Percentiles rank a stretch among this genome's conserved stretches.
phyloP scores from a whole-genome alignment of 805 yeast species.

The Starmerella vaccinii region DNA sequence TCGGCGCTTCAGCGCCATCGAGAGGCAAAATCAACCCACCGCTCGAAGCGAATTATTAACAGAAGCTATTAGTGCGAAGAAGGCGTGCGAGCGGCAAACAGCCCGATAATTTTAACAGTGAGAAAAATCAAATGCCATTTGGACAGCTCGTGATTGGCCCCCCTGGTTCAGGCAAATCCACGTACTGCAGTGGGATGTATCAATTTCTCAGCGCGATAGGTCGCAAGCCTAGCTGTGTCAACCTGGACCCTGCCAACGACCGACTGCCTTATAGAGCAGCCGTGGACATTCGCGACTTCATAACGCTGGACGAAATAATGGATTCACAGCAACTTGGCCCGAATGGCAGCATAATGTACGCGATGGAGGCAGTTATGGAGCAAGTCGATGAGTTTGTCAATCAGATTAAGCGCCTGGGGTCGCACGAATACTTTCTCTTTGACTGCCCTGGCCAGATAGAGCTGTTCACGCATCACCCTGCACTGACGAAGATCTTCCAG shows the following conservation, averaged over 20 bases:
- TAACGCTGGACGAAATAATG: conserved; percentile 72
- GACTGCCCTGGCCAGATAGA: conserved; percentile 93
- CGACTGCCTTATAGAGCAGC: conserved; percentile 57
- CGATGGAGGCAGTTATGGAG: conserved; percentile 56
- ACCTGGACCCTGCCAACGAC: conserved; percentile 90
- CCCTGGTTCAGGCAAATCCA: conserved; percentile 95
- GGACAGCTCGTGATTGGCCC: conserved; percentile 96
- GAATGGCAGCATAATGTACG: conserved; percentile 83
- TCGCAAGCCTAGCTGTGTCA: conserved; percentile 69
- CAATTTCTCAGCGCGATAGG: conserved; percentile 94
- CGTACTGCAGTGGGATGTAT: conserved; percentile 82
- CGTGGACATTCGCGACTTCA: conserved; percentile 66
- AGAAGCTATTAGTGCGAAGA: too few species aligned
- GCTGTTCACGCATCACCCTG: conserved; percentile 78
- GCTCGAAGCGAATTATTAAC: too few species aligned
- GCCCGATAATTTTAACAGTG: background rate
- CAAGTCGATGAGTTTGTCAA: conserved; percentile 49
- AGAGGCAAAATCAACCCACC: too few species aligned
- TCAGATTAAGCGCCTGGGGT: conserved; percentile 47
- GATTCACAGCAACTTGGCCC: conserved; percentile 64
- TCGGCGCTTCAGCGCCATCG: background rate
- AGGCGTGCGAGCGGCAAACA: background rate
- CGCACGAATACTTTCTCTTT: conserved; percentile 57
- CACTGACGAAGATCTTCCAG: conserved; percentile 58
- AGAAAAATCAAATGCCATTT: conserved; percentile 28